Evolutionary conservation across 371 early-diverging fungal genomes (phyloP).

Genomic region (Capillidium heterosporum): DNA sequence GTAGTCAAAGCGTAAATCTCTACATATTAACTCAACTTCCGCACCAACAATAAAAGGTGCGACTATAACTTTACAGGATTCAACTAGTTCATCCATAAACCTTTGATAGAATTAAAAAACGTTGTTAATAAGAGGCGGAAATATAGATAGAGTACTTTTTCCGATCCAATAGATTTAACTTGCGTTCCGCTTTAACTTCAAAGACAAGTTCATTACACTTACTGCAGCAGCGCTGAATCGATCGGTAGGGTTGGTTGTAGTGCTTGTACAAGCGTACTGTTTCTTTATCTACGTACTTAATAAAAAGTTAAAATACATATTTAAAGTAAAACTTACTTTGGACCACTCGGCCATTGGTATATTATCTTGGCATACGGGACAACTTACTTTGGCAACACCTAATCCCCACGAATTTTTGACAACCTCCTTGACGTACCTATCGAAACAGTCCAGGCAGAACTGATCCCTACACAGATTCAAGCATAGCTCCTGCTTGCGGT

Average conservation of each 20-base stretch:
- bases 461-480: slow-evolving; percentile 43
- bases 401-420: slow-evolving; percentile 50
- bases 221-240: slow-evolving; percentile 35
- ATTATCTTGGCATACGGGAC: slow-evolving; percentile 39
- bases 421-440: slow-evolving; percentile 42
- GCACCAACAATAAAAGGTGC: too few species aligned
- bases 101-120: too few species aligned
- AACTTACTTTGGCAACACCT: slow-evolving; percentile 37
- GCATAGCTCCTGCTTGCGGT: slow-evolving; percentile 35
- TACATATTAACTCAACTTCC: too few species aligned
- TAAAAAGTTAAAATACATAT: neutral
- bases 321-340: slow-evolving; percentile 12
- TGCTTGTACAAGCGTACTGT: slow-evolving; percentile 26
- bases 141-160: neutral
- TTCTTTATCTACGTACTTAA: slow-evolving; percentile 18
- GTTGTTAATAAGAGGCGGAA: neutral
- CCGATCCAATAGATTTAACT: neutral
- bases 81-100: too few species aligned
- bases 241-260: slow-evolving; percentile 41
- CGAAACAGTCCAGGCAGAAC: slow-evolving; percentile 41
- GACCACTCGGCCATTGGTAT: slow-evolving; percentile 41
- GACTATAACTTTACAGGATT: too few species aligned
- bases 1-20: neutral
- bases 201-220: slow-evolving; percentile 21
- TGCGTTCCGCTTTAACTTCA: slow-evolving; percentile 6